Evolutionary conservation across 129 eudicot genomes (phyloP).

Genomic region (Kitagawia praeruptora): DNA sequence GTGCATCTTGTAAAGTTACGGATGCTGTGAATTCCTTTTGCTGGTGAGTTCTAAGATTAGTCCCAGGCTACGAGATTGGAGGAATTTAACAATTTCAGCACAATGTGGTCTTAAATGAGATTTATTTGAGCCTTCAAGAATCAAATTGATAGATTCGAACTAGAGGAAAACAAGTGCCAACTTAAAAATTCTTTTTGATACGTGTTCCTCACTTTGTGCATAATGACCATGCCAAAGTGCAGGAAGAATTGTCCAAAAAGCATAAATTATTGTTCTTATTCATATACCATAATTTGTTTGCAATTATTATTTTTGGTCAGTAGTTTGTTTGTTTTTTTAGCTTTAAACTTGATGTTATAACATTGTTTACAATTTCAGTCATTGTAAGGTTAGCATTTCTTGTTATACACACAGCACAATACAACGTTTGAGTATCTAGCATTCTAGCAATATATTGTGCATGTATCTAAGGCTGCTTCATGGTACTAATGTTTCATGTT

Average conservation of each 20-base stretch:
- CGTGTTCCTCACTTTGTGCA: background rate
- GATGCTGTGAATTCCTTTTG: background rate
- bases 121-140: background rate
- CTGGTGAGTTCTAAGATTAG: background rate
- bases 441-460: too few relatives aligned
- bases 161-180: background rate
- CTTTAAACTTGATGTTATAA: too few relatives aligned
- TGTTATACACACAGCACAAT: too few relatives aligned
- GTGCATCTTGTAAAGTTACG: conserved; percentile 1
- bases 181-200: background rate
- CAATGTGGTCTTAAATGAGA: background rate
- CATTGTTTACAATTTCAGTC: too few relatives aligned
- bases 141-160: background rate
- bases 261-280: background rate
- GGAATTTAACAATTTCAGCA: background rate
- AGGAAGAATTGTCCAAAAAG: background rate
- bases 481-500: background rate
- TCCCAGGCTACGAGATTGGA: background rate
- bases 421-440: too few relatives aligned
- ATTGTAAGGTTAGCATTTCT: too few relatives aligned
- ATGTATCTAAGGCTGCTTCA: too few relatives aligned
- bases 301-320: too few relatives aligned
- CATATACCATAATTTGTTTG: too few relatives aligned
- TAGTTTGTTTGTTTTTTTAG: too few relatives aligned
- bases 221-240: background rate